These are phyloP conservation scores for Stagonosporopsis vannaccii DNA, from an alignment of 2,329 filamentous ascomycete genomes.

Conservation along the genomic window DNA sequence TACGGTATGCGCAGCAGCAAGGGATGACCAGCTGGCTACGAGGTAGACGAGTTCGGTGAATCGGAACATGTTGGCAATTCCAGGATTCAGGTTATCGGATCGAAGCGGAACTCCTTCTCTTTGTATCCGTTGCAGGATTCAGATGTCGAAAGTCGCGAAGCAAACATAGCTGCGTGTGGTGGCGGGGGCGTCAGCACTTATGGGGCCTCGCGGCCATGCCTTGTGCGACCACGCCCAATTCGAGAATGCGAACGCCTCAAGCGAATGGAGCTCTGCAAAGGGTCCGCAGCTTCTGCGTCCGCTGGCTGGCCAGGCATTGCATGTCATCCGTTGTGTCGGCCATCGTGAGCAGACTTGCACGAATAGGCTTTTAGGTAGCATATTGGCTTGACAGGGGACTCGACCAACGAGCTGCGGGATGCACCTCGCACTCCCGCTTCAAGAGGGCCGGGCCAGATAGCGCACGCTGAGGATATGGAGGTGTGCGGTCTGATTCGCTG, in stretches of 20 bases:
- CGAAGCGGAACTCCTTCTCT: constrained; percentile 5
- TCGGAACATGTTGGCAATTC: constrained; percentile 40
- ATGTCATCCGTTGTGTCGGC: constrained; percentile 35
- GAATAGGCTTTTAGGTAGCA: constrained; percentile 34
- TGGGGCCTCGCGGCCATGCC: constrained; percentile 25
- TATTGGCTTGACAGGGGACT: constrained; percentile 40
- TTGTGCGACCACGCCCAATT: constrained; percentile 31
- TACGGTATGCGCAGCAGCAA: constrained; percentile 75
- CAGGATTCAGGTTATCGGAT: neutral
- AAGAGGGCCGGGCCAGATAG: constrained; percentile 33
- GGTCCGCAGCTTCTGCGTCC: constrained; percentile 19
- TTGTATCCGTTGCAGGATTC: constrained; percentile 11
- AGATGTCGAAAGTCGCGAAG: constrained; percentile 14
- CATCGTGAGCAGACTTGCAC: constrained; percentile 29
- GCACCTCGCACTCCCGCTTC: constrained; percentile 27
- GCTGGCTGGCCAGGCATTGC: constrained; percentile 37
- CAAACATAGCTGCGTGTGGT: constrained; percentile 31
- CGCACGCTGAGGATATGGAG: constrained; percentile 22
- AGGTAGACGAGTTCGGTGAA: constrained; percentile 43
- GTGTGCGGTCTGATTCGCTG: constrained; percentile 28
- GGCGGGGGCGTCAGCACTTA: constrained; percentile 43
- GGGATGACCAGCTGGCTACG: constrained; percentile 44
- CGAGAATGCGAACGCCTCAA: constrained; percentile 21
- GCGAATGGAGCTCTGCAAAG: constrained; percentile 17
- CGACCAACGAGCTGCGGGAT: constrained; percentile 43